Evolutionary conservation across 805 yeast genomes (phyloP), one percentile per base, ranked within the genome.

Genomic region (Blastobotrys terrestris): DNA sequence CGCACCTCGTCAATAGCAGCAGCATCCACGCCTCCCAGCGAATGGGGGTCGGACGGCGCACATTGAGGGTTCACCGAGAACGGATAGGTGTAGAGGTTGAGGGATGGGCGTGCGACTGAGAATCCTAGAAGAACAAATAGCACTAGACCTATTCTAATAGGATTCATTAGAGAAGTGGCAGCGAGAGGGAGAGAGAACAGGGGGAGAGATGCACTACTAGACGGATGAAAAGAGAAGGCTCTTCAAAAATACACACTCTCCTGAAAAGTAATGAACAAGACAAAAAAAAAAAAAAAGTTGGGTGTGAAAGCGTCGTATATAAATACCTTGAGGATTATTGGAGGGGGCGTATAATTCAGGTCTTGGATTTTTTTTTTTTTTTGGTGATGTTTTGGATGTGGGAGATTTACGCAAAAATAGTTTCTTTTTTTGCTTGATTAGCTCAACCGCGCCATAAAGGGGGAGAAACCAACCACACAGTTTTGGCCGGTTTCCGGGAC

Each of bases 41-140:
- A 26, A 26, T 26, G 35, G 8, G 35, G 11, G 35, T 26, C 35
- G 5, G 35, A 26, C 11, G 35, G 35, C 35, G 35, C 35, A 26
- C 35, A 26, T 26, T 26, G 35, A 5, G 35, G 35, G 35, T 26
- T 41, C 20, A 6, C 13, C 44, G 44, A 41, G 44, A 41, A 41
- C 44, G 44, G 44, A 18, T 41, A 41, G 44, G 44, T 41, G 44
- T 41, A 15, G 44, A 41, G 19, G 44, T 41, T 18, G 20, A 41
- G 20, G 11, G 44, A 41, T 18, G 44, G 44, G 20, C 20, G 16
- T 3, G 20, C 16, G 8, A 18, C 20, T 20, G 19, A 15, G 20
- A 41, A 7, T 15, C 20, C 44, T 41, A 41, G 13, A 15, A 41
- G 44, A 18, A 41, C 20, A 15, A 18, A 15, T 7, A 41, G 16